Percentiles rank a stretch among this genome's conserved stretches.
phyloP scores from a whole-genome alignment of 2,329 filamentous ascomycete species.

The Colletotrichum sp. region DNA sequence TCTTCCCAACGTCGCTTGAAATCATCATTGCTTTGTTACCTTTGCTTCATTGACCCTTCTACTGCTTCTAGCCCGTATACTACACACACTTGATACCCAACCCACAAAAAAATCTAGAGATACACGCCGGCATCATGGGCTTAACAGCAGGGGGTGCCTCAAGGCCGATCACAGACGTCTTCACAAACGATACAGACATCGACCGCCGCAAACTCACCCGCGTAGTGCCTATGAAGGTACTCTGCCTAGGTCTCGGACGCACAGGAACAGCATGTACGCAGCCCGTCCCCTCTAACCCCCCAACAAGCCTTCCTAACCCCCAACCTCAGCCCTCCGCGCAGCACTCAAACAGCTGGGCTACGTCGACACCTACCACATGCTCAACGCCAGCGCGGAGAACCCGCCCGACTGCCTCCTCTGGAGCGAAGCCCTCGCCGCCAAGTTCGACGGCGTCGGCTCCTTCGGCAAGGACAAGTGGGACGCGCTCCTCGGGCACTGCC shows the following conservation, averaged over 20 bases:
- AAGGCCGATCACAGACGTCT: conserved; percentile 61
- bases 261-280: conserved; percentile 71
- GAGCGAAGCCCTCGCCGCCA: conserved; percentile 69
- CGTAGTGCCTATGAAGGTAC: conserved; percentile 74
- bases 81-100: background rate
- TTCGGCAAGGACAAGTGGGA: conserved; percentile 35
- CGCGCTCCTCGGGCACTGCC: conserved; percentile 31
- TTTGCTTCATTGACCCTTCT: background rate
- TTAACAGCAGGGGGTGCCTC: background rate
- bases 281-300: conserved; percentile 28
- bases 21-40: background rate
- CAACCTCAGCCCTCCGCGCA: conserved; percentile 38
- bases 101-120: background rate
- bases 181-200: conserved; percentile 71
- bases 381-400: conserved; percentile 9
- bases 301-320: background rate
- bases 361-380: conserved; percentile 18
- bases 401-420: conserved; percentile 60
- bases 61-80: background rate
- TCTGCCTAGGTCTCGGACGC: conserved; percentile 71
- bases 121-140: background rate
- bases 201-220: conserved; percentile 69
- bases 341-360: conserved; percentile 19
- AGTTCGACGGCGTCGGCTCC: conserved; percentile 34
- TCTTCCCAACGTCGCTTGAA: background rate